A percentile compares a stretch with the other conserved stretches of the same genome.
phyloP scores from a whole-genome alignment of 208 protist genomes.

The Wallacemonas sp. region DNA sequence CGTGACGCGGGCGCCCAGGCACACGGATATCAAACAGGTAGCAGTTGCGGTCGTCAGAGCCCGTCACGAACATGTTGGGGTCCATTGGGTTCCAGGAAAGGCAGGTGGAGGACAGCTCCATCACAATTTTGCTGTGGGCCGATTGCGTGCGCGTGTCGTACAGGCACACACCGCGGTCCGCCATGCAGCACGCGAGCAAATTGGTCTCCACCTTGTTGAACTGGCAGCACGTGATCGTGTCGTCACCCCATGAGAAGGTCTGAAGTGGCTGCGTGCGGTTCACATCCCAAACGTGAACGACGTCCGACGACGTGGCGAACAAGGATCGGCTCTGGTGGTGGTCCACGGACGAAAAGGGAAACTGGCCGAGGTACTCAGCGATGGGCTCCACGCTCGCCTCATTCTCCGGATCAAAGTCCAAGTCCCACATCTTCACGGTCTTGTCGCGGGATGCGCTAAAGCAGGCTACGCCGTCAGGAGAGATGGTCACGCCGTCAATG shows the following conservation, averaged over 20 bases:
- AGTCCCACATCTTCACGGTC: slow-evolving; percentile 96
- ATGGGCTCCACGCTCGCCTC: slow-evolving; percentile 60
- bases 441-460: slow-evolving; percentile 95
- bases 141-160: slow-evolving; percentile 94
- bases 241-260: slow-evolving; percentile 94
- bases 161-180: slow-evolving; percentile 93
- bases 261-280: slow-evolving; percentile 94
- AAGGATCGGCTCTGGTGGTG: slow-evolving; percentile 87
- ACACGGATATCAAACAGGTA: slow-evolving; percentile 98
- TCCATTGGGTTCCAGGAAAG: slow-evolving; percentile 98
- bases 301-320: slow-evolving; percentile 95
- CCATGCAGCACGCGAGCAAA: slow-evolving; percentile 89
- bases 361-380: slow-evolving; percentile 90
- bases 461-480: slow-evolving; percentile 89
- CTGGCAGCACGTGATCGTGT: slow-evolving; percentile 84
- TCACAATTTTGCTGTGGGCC: slow-evolving; percentile 93
- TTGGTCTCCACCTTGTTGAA: slow-evolving; percentile 96
- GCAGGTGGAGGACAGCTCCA: slow-evolving; percentile 93
- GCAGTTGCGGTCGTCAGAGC: slow-evolving; percentile 97
- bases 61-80: slow-evolving; percentile 96
- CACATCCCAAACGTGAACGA: slow-evolving; percentile 92
- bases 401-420: slow-evolving; percentile 61
- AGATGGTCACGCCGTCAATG: slow-evolving; percentile 92
- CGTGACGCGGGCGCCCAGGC: slow-evolving; percentile 89
- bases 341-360: slow-evolving; percentile 94